These are phyloP conservation scores for Metschnikowia rubicola DNA, from an alignment of 805 yeast genomes.

Conservation along the genomic window DNA sequence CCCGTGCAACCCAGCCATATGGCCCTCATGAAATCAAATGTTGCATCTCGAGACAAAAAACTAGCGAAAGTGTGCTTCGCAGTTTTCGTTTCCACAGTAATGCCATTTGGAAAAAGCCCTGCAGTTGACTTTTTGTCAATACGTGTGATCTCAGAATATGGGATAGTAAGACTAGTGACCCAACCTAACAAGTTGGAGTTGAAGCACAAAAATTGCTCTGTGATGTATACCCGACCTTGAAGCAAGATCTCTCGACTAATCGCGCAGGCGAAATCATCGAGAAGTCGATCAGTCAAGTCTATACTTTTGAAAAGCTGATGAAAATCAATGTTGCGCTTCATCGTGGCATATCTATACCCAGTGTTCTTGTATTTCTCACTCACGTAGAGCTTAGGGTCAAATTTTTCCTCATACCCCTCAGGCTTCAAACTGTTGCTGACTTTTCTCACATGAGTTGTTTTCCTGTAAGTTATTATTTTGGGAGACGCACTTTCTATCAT, in stretches of 20 bases:
- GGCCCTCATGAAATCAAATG: slow-evolving; percentile 64
- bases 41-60: slow-evolving; percentile 75
- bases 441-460: slow-evolving; percentile 32
- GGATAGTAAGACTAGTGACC: slow-evolving; percentile 77
- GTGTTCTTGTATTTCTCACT: slow-evolving; percentile 60
- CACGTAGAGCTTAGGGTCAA: slow-evolving; percentile 47
- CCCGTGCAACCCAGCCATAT: slow-evolving; percentile 52
- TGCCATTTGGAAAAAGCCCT: slow-evolving; percentile 89
- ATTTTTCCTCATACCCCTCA: slow-evolving; percentile 12
- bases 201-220: slow-evolving; percentile 78
- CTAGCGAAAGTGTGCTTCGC: slow-evolving; percentile 80
- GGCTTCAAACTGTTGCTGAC: slow-evolving; percentile 21
- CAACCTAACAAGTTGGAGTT: slow-evolving; percentile 85
- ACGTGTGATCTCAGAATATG: slow-evolving; percentile 63
- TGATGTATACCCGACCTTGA: slow-evolving; percentile 83
- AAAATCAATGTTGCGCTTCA: slow-evolving; percentile 57
- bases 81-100: slow-evolving; percentile 61
- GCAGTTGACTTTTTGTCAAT: slow-evolving; percentile 84
- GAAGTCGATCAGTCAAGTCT: slow-evolving; percentile 63
- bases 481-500: slow-evolving; percentile 24
- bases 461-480: slow-evolving; percentile 37
- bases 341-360: slow-evolving; percentile 59
- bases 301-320: slow-evolving; percentile 69
- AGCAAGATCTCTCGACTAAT: slow-evolving; percentile 78
- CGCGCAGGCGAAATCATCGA: slow-evolving; percentile 91